Percentiles rank a stretch among this genome's conserved stretches.
phyloP scores from a whole-genome alignment of 352 stramenopile genomes.

The Globisporangium rhizosaccharum region DNA sequence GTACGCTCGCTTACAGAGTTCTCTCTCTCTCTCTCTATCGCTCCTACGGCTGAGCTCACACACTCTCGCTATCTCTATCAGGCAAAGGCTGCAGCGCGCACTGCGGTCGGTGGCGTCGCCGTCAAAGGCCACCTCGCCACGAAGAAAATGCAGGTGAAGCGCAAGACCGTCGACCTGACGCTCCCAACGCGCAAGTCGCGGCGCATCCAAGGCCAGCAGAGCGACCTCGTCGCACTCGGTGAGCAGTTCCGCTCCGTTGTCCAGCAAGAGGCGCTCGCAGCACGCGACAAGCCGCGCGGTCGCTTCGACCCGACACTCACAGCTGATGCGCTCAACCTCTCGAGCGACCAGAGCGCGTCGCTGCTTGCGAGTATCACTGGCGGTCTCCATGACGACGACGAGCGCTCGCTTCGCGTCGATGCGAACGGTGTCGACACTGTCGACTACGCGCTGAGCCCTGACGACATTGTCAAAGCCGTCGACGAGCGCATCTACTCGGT shows the following conservation, averaged over 20 bases:
- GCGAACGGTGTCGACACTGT: conserved; percentile 32
- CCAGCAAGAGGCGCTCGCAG: not conserved
- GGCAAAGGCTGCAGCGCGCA: conserved; percentile 65
- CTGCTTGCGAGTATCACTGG: conserved; percentile 38
- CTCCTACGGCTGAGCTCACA: too few species aligned
- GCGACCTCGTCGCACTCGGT: conserved; percentile 30
- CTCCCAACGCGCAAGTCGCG: conserved; percentile 53
- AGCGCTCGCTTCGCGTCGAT: conserved; percentile 39
- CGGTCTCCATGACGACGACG: conserved; percentile 19
- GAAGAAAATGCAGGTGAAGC: conserved; percentile 18
- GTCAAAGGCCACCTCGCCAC: conserved; percentile 2
- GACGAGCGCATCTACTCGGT: conserved; percentile 75
- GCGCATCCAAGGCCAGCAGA: conserved; percentile 52
- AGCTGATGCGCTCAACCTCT: conserved; percentile 30
- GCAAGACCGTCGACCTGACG: conserved; percentile 13
- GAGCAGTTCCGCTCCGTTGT: conserved; percentile 1
- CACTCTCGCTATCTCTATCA: conserved; percentile 1
- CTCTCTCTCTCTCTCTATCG: not conserved
- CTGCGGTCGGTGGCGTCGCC: conserved; percentile 17
- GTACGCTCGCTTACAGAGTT: not conserved
- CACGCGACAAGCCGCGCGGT: conserved; percentile 1
- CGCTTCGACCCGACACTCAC: conserved; percentile 22
- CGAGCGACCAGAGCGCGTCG: conserved; percentile 23
- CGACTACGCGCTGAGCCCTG: conserved; percentile 34
- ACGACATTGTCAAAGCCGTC: conserved; percentile 69